Percentiles rank a stretch among this genome's conserved stretches.
Evolutionary conservation across 140 eudicot genomes (phyloP).

Genomic region (Cichorium intybus): DNA sequence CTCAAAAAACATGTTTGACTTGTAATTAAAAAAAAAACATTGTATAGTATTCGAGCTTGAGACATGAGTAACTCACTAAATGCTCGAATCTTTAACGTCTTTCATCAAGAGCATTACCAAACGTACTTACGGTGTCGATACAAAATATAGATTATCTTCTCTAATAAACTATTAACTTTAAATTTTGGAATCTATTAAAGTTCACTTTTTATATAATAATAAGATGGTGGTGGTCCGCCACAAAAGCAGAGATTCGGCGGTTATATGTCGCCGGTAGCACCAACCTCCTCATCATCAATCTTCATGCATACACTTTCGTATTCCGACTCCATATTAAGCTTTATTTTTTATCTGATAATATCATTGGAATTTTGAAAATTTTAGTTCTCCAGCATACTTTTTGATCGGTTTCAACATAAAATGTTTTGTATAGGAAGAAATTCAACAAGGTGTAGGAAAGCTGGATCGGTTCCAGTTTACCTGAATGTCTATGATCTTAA

Average conservation of each 20-base stretch:
- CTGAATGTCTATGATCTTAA: conserved; percentile 81
- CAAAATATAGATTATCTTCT: not conserved
- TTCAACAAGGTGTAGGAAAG: conserved; percentile 29
- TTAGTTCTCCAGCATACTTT: not conserved
- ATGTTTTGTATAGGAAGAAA: conserved; percentile 64
- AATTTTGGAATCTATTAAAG: conserved; percentile 19
- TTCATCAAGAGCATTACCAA: too few species aligned
- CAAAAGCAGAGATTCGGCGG: conserved; percentile 31
- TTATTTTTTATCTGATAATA: not conserved
- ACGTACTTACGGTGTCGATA: too few species aligned
- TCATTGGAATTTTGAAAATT: not conserved
- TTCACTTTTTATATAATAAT: not conserved
- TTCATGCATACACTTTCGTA: conserved; percentile 6
- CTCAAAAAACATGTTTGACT: too few species aligned
- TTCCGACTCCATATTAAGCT: not conserved
- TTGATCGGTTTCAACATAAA: not conserved
- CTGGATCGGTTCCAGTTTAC: conserved; percentile 46
- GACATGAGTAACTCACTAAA: too few species aligned
- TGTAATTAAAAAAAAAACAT: too few species aligned
- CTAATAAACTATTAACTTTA: not conserved
- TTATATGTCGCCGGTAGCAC: conserved; percentile 36
- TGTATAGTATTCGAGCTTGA: too few species aligned
- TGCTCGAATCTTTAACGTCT: too few species aligned
- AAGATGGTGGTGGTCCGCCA: conserved; percentile 25
- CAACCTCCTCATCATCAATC: conserved; percentile 3